A percentile compares a stretch with the other conserved stretches of the same genome.
Evolutionary conservation across 257 asterid genomes (phyloP).

Genomic region (Linderniella brevidens): DNA sequence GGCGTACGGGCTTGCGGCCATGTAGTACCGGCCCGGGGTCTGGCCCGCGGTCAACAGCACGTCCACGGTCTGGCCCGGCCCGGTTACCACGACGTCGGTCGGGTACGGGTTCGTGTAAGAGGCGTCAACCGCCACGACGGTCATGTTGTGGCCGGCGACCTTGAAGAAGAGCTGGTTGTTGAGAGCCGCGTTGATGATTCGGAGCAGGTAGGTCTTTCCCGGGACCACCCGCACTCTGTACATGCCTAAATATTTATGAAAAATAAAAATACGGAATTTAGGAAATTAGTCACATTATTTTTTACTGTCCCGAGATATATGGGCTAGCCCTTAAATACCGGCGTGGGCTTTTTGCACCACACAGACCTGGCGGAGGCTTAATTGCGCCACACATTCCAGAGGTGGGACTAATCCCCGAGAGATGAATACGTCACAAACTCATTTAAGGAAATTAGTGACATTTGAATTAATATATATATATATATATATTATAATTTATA

Average conservation of each 20-base stretch:
- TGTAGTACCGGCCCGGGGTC: slow-evolving; percentile 35
- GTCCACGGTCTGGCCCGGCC: slow-evolving; percentile 62
- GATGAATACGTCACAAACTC: too few species aligned
- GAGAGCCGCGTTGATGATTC: slow-evolving; percentile 72
- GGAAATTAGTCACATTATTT: too few species aligned
- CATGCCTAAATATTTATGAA: slow-evolving; percentile 18
- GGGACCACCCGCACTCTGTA: slow-evolving; percentile 22
- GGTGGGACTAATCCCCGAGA: too few species aligned
- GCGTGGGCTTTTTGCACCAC: too few species aligned
- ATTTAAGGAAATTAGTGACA: too few species aligned
- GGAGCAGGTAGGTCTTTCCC: slow-evolving; percentile 55
- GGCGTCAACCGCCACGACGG: slow-evolving; percentile 51
- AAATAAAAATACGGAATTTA: background rate
- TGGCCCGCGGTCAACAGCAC: slow-evolving; percentile 44
- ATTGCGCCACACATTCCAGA: too few species aligned
- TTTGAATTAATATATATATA: background rate
- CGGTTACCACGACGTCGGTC: slow-evolving; percentile 48
- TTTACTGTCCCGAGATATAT: too few species aligned
- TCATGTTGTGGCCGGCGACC: slow-evolving; percentile 46
- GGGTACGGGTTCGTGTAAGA: slow-evolving; percentile 41
- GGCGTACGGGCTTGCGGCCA: slow-evolving; percentile 42
- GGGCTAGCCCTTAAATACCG: too few species aligned
- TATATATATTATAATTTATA: background rate
- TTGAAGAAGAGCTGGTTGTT: slow-evolving; percentile 42
- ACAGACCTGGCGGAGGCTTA: too few species aligned